Base-by-base conservation (phyloP, 2,329 filamentous ascomycete species). In the Pyricularia grisea region DNA sequence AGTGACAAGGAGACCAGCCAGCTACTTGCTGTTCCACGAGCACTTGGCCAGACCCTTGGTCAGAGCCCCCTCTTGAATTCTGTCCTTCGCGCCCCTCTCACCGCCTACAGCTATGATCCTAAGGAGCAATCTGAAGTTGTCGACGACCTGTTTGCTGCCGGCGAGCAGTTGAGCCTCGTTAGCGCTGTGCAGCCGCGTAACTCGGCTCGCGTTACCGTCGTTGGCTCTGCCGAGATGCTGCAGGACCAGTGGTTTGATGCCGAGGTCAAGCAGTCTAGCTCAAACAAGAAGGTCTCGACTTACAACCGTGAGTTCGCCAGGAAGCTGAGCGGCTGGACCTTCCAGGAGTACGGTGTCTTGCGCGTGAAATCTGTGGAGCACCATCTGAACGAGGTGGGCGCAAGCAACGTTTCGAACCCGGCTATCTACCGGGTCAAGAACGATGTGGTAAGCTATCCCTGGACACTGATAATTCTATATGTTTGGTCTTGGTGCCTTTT, bases 381-480 rank as follows among this genome's bases (percentile, higher is more conserved):
- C 81, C 89, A 89, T 76, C 81, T 90, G 68, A 79, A 87, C 73
- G 87, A 86, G 73, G 83, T 81, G 70, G 79, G 79, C 50, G 82
- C 79, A n/a, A 77, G 77, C 65, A 85, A 87, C 72, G 85, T 85
- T 72, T 85, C 87, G 72, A 97, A 97, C 82, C 94, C 94, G 11
- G 87, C 82, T 69, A 94, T 98, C 73, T 99, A 99, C 82, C 88
- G 95, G 73, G 89, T 99, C 78, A 99, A 98, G 87, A 97, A 93
- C 81, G 90, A 97, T 77, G 94, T 97, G 75, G 94, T 97, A 87
- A 78, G 93, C 92, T 68, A 64, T 17, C 9, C 17, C 27, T 27
- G 11, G 50, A n/a, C 14, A 23, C 36, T 31, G 60, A 14, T 68
- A 25, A 12, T 3, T 42, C 0, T 30, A 17, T 58, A 3, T 11